Evolutionary conservation across 495 filamentous ascomycete species (phyloP).

Genomic region (Cercophora samala): DNA sequence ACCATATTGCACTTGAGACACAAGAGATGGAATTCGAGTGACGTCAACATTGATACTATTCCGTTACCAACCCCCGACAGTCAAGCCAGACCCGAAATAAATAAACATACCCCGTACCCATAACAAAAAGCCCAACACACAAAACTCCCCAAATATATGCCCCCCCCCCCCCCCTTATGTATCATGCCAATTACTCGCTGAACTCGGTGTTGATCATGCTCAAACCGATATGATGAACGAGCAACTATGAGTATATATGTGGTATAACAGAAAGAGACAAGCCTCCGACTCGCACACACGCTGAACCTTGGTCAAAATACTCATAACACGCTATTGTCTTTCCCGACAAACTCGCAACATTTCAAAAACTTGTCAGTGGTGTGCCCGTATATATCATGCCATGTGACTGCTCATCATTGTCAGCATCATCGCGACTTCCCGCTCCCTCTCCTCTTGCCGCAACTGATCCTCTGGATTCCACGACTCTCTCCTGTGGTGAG

Average conservation of each 20-base stretch:
- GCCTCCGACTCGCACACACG: neutral
- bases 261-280: neutral
- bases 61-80: neutral
- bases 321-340: neutral
- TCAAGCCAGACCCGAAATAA: neutral
- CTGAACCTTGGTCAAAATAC: neutral
- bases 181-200: neutral
- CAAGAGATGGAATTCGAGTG: neutral
- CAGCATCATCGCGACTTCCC: conserved; percentile 24
- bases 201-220: neutral
- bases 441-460: conserved; percentile 25
- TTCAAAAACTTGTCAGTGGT: neutral
- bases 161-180: no score
- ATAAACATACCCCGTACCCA: neutral
- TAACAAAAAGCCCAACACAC: neutral
- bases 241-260: neutral
- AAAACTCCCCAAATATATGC: neutral
- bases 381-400: no score
- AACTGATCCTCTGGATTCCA: conserved; percentile 28
- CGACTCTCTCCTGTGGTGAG: neutral
- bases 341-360: neutral
- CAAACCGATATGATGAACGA: neutral
- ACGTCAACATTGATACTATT: neutral
- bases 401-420: neutral
- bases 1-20: no score